Percentiles rank a stretch among this genome's conserved stretches.
Evolutionary conservation across 139 green algal genomes (phyloP).

Genomic region (Asterochloris sp.): DNA sequence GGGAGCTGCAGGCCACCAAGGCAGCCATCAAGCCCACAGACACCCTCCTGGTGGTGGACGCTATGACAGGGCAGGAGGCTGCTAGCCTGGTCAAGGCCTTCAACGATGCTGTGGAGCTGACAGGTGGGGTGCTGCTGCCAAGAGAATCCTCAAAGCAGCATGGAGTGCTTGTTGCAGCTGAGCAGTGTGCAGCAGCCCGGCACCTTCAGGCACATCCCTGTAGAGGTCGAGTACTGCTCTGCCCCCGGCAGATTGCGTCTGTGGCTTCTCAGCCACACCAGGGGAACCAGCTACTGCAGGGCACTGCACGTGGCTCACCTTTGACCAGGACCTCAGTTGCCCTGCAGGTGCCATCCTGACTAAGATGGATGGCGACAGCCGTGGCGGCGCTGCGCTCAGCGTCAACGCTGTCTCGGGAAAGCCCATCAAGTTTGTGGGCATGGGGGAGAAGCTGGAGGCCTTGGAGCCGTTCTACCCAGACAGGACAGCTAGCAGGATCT

Average conservation of each 20-base stretch:
- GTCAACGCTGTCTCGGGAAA: slow-evolving; percentile 88
- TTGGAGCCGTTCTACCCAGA: slow-evolving; percentile 99
- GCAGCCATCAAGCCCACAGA: slow-evolving; percentile 76
- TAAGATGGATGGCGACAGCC: slow-evolving; percentile 97
- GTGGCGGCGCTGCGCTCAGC: slow-evolving; percentile 90
- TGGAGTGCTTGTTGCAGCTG: too few species aligned
- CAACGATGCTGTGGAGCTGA: slow-evolving; percentile 76
- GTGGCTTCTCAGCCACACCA: too few species aligned
- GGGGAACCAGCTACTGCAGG: too few species aligned
- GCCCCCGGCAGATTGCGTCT: too few species aligned
- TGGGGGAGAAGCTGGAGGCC: slow-evolving; percentile 93
- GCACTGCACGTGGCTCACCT: too few species aligned
- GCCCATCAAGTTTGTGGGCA: slow-evolving; percentile 98
- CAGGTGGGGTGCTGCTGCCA: slow-evolving; percentile 17
- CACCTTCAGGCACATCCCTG: too few species aligned
- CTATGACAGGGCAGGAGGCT: slow-evolving; percentile 98
- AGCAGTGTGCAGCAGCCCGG: too few species aligned
- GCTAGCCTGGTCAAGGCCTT: slow-evolving; percentile 88
- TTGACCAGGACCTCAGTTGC: not conserved
- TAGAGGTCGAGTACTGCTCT: too few species aligned
- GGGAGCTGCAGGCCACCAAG: slow-evolving; percentile 79
- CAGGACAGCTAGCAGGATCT: slow-evolving; percentile 89
- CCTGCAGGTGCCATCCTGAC: slow-evolving; percentile 90
- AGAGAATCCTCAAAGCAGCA: too few species aligned
- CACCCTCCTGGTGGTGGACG: slow-evolving; percentile 96